Evolutionary conservation across 768 basidiomycete species (phyloP).

Genomic region (Tricholomella constricta): DNA sequence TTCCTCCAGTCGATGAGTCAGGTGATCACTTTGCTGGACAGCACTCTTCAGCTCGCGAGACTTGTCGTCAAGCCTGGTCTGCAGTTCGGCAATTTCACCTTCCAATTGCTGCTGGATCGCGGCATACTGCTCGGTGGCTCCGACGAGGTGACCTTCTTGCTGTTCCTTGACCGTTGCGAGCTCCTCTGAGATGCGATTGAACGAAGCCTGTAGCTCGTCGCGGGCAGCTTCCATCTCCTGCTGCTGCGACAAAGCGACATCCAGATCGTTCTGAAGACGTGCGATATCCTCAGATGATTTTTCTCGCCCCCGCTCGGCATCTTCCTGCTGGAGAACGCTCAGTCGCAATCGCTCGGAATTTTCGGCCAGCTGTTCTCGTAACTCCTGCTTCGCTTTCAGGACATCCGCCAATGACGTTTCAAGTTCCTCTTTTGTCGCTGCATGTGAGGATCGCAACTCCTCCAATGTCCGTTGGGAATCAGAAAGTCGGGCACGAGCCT

Average conservation of each 20-base stretch:
- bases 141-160: slow-evolving; percentile 31
- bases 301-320: slow-evolving; percentile 3
- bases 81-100: slow-evolving; percentile 35
- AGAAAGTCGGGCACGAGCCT: slow-evolving; percentile 38
- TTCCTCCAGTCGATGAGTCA: slow-evolving; percentile 41
- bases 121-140: slow-evolving; percentile 28
- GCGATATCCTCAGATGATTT: slow-evolving; percentile 2
- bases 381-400: slow-evolving; percentile 28
- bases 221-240: slow-evolving; percentile 17
- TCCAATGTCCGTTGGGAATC: slow-evolving; percentile 35
- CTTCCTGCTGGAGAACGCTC: slow-evolving; percentile 8
- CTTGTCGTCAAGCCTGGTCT: slow-evolving; percentile 36
- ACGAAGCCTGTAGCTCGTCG: slow-evolving; percentile 16
- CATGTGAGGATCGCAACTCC: slow-evolving; percentile 33
- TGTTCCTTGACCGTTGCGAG: slow-evolving; percentile 26
- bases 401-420: slow-evolving; percentile 34
- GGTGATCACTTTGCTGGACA: slow-evolving; percentile 38
- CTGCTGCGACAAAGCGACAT: slow-evolving; percentile 5
- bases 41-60: slow-evolving; percentile 38
- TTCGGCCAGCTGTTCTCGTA: slow-evolving; percentile 26
- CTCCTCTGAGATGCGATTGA: slow-evolving; percentile 14
- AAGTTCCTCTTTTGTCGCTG: slow-evolving; percentile 36
- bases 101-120: slow-evolving; percentile 30
- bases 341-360: slow-evolving; percentile 16
- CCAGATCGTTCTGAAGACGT: slow-evolving; percentile 12